Base-by-base conservation (phyloP, 2,329 filamentous ascomycete genomes). In the Microsporum audouinii region DNA sequence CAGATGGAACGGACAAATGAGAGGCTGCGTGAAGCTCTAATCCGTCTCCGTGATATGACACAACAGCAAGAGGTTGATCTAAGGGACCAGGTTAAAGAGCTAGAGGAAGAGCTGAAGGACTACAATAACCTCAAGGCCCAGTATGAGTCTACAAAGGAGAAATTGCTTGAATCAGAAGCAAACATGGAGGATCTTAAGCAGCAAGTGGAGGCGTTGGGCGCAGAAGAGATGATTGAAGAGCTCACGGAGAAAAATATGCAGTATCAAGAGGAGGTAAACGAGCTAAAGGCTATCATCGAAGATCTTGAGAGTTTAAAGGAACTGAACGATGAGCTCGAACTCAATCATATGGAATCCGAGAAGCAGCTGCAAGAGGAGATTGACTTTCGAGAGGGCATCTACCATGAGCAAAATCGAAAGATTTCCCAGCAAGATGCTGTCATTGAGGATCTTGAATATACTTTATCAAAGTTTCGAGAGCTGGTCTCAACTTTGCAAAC, bases 331-430 rank as follows among this genome's bases (percentile, higher is more conserved):
- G 94, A 99, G 74, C 84, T 99, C 2, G 91, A 96, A 71, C 83
- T 89, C 68, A 96, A 96, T 70, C 91, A 96, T 70, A 84, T 94
- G 2, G 91, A 96, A 70, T 89, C 91, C 39, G 89, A 95, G 71
- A 95, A 92, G 72, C 91, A 97, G 71, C 83, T 99, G 74, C 91
- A 96, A 71, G 88, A 95, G 68, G 91, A 96, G 68, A 83, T 97
- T 60, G 91, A 96, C 71, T 88, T 90, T 75, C 89, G 88, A 72
- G 91, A 96, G 65, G 83, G 82, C 60, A 77, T 96, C 63, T 88
- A 96, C 65, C 80, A 84, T n/a, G 92, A 97, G 70, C 88, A 95
- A 69, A 81, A 82, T 38, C 85, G 87, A 61, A 84, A 86, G 64
- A 82, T 87, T 3, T 79, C 80, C 2, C 84, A 91, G 69, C 90